Evolutionary conservation across 805 yeast species (phyloP), one percentile per base, ranked within the genome.

Genomic region (Yarrowia keelungensis): DNA sequence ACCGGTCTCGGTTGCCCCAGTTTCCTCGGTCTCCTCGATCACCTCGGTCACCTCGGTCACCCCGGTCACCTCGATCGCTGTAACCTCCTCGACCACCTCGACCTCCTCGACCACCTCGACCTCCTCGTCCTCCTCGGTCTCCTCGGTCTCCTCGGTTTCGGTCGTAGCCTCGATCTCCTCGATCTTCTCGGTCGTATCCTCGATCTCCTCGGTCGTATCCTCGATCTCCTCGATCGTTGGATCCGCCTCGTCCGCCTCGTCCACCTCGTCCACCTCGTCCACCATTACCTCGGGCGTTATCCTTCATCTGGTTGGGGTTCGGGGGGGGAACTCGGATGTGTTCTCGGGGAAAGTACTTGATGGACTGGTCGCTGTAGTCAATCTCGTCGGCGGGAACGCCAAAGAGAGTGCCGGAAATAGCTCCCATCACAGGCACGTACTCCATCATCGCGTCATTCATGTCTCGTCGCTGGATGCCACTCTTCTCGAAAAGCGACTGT

Each of bases 1-100:
- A 41, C 22, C 43, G 36, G 22, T 56, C 47, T 41, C 47, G 46
- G n/a, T 56, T 56, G 14, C 62, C 62, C 47, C 47, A 41, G 62
- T 42, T 41, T 41, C 62, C 62, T 10, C 61, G 43, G 58, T 51
- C 61, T 19, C 19, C 19, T 39, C 61, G 46, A 46, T 53, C 19
- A 1, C 19, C 19, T 19, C 19, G 19, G 1, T 19, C 58, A 5
- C 15, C 15, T 39, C 61, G 46, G 59, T 53, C 58, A 5, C 15
- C 15, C 22, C 61, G 46, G 59, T 53, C 58, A 5, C 15, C 15
- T 53, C 58, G 58, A 16, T 51, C 43, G 43, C 11, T 8, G 32
- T 26, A 26, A 5, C 32, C 32, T 26, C 32, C 32, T 53, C 19
- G 19, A 19, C 19, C 19, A 19, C 19, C 19, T 19, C 19, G 19